Percentiles rank a stretch among this genome's conserved stretches.
These are phyloP conservation scores for Phialocephala subalpina DNA, from an alignment of 2,329 filamentous ascomycete species.

Conservation along the genomic window DNA sequence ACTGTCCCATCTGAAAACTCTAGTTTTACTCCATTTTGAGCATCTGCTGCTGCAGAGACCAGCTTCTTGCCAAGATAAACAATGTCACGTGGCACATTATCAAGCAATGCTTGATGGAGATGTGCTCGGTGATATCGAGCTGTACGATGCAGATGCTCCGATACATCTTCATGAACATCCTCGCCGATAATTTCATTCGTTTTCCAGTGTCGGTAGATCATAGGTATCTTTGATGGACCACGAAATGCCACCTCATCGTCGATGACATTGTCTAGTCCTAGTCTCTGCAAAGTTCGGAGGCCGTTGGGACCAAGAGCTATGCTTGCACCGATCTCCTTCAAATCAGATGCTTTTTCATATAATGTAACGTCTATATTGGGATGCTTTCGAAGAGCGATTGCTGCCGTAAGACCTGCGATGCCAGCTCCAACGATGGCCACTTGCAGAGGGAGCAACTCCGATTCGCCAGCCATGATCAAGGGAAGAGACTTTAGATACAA, in stretches of 20 bases:
- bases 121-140: slow-evolving; percentile 47
- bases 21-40: slow-evolving; percentile 35
- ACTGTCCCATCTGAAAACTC: slow-evolving; percentile 43
- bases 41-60: slow-evolving; percentile 25
- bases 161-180: slow-evolving; percentile 43
- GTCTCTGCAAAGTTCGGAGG: slow-evolving; percentile 45
- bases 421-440: slow-evolving; percentile 48
- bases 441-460: slow-evolving; percentile 6
- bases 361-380: slow-evolving; percentile 45
- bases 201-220: slow-evolving; percentile 49
- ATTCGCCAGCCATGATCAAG: no score
- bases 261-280: slow-evolving; percentile 46
- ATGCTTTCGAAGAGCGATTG: slow-evolving; percentile 45
- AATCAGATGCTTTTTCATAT: slow-evolving; percentile 46
- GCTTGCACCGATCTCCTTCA: slow-evolving; percentile 49
- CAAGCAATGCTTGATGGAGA: slow-evolving; percentile 45
- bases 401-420: slow-evolving; percentile 48
- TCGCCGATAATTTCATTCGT: slow-evolving; percentile 47
- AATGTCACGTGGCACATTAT: slow-evolving; percentile 41
- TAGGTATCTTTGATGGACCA: slow-evolving; percentile 39
- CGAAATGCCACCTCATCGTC: slow-evolving; percentile 45
- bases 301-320: slow-evolving; percentile 50
- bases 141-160: slow-evolving; percentile 45
- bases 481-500: no score
- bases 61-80: slow-evolving; percentile 46